A percentile compares a stretch with the other conserved stretches of the same genome.
phyloP scores from a whole-genome alignment of 805 yeast species.

The Lachancea dasiensis region DNA sequence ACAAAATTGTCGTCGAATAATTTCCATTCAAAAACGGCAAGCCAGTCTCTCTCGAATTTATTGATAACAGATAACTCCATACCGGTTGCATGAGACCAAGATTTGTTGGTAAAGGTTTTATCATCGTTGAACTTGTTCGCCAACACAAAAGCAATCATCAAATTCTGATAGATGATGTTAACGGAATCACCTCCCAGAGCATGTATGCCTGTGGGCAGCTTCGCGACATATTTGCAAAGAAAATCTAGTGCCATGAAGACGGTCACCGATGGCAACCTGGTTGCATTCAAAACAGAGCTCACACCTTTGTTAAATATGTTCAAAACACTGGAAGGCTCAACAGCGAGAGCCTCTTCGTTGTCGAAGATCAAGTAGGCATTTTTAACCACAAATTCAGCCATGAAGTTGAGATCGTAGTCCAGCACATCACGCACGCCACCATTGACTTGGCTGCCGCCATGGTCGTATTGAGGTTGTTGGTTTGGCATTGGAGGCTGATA shows the following conservation, averaged over 20 bases:
- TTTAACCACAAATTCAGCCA: slow-evolving; percentile 78
- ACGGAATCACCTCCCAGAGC: slow-evolving; percentile 30
- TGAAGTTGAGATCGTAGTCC: slow-evolving; percentile 71
- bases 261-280: slow-evolving; percentile 81
- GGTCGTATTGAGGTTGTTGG: slow-evolving; percentile 14
- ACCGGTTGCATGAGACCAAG: slow-evolving; percentile 97
- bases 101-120: slow-evolving; percentile 88
- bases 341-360: slow-evolving; percentile 37
- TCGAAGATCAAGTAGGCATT: slow-evolving; percentile 63
- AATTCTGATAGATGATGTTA: slow-evolving; percentile 43
- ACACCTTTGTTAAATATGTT: slow-evolving; percentile 51
- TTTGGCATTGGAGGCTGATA: slow-evolving; percentile 3
- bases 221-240: slow-evolving; percentile 54
- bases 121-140: slow-evolving; percentile 96
- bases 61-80: slow-evolving; percentile 57
- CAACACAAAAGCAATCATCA: slow-evolving; percentile 66
- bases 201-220: slow-evolving; percentile 31
- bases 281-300: slow-evolving; percentile 70
- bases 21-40: slow-evolving; percentile 53
- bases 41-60: slow-evolving; percentile 64
- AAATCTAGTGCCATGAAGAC: slow-evolving; percentile 75
- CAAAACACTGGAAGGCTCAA: slow-evolving; percentile 18
- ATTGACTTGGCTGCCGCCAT: no score
- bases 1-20: slow-evolving; percentile 37
- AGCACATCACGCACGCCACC: slow-evolving; percentile 77